Percentiles rank a stretch among this genome's conserved stretches.
Conservation (phyloP, 2,329 filamentous ascomycete species). For the Penicillium aurantiogriseum region DNA sequence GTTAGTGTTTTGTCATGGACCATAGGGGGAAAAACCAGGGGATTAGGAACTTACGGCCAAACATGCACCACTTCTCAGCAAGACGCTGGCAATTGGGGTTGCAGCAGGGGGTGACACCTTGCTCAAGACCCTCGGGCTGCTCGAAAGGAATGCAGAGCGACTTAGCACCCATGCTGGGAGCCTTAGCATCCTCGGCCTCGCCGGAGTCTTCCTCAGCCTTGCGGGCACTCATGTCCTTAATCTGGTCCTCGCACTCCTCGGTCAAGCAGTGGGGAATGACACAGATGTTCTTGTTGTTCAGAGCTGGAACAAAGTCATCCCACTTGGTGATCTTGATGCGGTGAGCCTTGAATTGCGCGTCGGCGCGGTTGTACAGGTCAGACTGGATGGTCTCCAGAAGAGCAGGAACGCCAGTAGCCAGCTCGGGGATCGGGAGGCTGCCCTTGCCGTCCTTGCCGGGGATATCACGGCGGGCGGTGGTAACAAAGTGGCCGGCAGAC, state of each 20-base stretch:
- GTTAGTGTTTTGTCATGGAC: not conserved
- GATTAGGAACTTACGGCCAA: conserved; percentile 63
- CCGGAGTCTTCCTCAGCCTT: conserved; percentile 61
- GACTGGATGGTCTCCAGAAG: conserved; percentile 87
- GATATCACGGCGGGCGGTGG: conserved; percentile 82
- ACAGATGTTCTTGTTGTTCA: conserved; percentile 90
- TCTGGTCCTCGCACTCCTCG: conserved; percentile 83
- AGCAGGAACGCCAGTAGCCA: conserved; percentile 70
- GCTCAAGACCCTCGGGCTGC: conserved; percentile 75
- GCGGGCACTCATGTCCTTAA: conserved; percentile 87
- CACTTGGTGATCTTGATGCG: conserved; percentile 79
- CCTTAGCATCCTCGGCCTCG: conserved; percentile 70
- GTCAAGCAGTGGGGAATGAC: conserved; percentile 87
- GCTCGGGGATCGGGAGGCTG: conserved; percentile 70
- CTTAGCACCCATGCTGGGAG: conserved; percentile 74
- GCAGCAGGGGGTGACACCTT: conserved; percentile 84
- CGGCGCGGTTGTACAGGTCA: conserved; percentile 76
- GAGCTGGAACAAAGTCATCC: conserved; percentile 84
- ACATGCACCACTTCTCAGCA: conserved; percentile 89
- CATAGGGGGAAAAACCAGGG: not conserved
- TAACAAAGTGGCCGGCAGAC: conserved; percentile 78
- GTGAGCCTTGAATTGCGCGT: conserved; percentile 74
- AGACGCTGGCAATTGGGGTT: conserved; percentile 78
- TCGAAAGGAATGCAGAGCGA: conserved; percentile 78
- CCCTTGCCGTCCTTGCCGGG: conserved; percentile 66